phyloP scores from a whole-genome alignment of 441 rosid genomes.

The Metrosideros polymorpha region DNA sequence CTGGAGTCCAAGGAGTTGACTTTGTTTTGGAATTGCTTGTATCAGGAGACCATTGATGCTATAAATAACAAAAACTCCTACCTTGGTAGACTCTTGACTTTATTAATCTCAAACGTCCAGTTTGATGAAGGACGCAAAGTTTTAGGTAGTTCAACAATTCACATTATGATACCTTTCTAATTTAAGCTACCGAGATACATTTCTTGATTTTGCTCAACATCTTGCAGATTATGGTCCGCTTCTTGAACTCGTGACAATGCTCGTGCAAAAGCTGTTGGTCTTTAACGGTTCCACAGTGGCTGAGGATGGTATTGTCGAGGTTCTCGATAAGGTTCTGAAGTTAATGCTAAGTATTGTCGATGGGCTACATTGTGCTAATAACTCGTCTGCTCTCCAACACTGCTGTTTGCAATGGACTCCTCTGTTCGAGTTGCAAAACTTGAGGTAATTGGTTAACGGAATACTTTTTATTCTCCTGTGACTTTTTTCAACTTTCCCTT shows the following conservation, averaged over 20 bases:
- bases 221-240: conserved; percentile 55
- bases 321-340: conserved; percentile 55
- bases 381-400: conserved; percentile 26
- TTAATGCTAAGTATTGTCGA: conserved; percentile 59
- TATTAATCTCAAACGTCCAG: conserved; percentile 49
- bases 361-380: conserved; percentile 28
- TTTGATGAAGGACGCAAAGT: conserved; percentile 30
- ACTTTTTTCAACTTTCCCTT: not conserved
- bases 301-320: conserved; percentile 29
- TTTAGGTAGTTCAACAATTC: conserved; percentile 39
- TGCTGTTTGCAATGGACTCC: conserved; percentile 67
- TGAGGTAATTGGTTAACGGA: conserved; percentile 37
- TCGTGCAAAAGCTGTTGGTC: conserved; percentile 29
- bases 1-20: conserved; percentile 43
- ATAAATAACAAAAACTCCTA: conserved; percentile 22
- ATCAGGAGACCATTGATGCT: conserved; percentile 35
- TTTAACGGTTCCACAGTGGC: conserved; percentile 21
- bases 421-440: conserved; percentile 43
- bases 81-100: conserved; percentile 42
- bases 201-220: conserved; percentile 2
- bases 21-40: conserved; percentile 52
- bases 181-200: not conserved
- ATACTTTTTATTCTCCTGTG: conserved; percentile 1
- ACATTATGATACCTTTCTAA: conserved; percentile 1
- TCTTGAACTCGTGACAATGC: conserved; percentile 37